phyloP scores from a whole-genome alignment of 306 rosid species.

The Abrus precatorius region DNA sequence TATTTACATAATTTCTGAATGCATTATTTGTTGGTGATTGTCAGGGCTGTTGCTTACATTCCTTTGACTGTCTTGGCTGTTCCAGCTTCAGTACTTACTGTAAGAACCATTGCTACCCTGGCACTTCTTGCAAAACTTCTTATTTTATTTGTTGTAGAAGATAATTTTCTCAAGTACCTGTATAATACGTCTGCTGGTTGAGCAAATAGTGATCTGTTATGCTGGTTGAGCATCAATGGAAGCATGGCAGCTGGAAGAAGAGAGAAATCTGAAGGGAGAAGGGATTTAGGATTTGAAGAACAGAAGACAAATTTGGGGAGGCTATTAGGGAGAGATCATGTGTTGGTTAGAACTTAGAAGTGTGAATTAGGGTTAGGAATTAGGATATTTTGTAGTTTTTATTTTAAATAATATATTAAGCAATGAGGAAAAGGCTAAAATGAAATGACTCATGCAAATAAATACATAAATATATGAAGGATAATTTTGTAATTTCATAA shows the following conservation, averaged over 20 bases:
- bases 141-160: not conserved
- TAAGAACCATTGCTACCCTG: conserved; percentile 54
- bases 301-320: not conserved
- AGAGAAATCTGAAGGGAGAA: not conserved
- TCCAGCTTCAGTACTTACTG: conserved; percentile 96
- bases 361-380: not conserved
- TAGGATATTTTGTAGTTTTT: not conserved
- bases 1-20: conserved; percentile 19
- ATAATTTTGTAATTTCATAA: not conserved
- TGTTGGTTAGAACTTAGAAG: not conserved
- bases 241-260: not conserved
- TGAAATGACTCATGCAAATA: not conserved
- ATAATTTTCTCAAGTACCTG: conserved; percentile 31
- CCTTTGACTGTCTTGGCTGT: conserved; percentile 97
- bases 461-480: not conserved
- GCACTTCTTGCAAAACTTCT: conserved; percentile 27
- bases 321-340: not conserved
- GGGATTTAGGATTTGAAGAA: not conserved
- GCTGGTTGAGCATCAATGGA: not conserved
- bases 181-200: not conserved
- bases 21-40: conserved; percentile 29
- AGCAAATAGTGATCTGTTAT: not conserved
- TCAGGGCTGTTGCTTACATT: conserved; percentile 95
- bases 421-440: not conserved
- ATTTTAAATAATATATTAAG: not conserved